Evolutionary conservation across 352 stramenopile species (phyloP), one percentile per base, ranked within the genome.

Genomic region (Phytophthora melonis): DNA sequence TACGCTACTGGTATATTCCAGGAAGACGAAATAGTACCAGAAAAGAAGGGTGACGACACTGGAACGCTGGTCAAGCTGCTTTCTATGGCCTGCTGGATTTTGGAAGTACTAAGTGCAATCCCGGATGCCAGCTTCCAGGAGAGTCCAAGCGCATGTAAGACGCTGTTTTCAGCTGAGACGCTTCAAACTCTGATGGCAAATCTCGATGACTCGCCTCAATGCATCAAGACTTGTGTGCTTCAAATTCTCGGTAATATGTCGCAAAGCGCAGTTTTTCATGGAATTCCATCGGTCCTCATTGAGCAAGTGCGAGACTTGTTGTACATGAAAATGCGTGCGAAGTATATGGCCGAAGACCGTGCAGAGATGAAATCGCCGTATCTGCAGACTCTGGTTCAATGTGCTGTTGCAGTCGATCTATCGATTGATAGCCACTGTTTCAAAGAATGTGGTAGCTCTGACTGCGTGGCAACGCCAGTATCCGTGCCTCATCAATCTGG

Each of bases 1-100:
- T 96, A 83, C 45, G 90, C 88, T 13, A 75, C 92, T 30, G 88
- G 88, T 3, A 74, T 93, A 19, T 91, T 91, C 50, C 75, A 84
- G n/a, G 70, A 79, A 3, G 80, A 68, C 58, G 64, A 69, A 56
- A 56, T n/a, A 10, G 10, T 52, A 9, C 16, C 30, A 10, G 61
- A 60, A 25, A 16, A 11, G 19, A 57, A 66, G 3, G 60, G 66
- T 13, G 43, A 34, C 27, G 55, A 53, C 11, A 36, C 21, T n/a
- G 63, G 75, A 55, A 72, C 49, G 2, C 34, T 63, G 5, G 62
- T 89, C 39, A 63, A 43, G 14, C 49, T 88, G 7, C 54, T 88
- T 18, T 70, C 54, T 9, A 72, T 87, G 58, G 74, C 60, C 49
- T 80, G 75, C 56, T 89, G 82, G 82, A 36, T 89, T 18, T 25